Conservation (phyloP, 2,329 filamentous ascomycete genomes). For the Hypoxylon sp. region DNA sequence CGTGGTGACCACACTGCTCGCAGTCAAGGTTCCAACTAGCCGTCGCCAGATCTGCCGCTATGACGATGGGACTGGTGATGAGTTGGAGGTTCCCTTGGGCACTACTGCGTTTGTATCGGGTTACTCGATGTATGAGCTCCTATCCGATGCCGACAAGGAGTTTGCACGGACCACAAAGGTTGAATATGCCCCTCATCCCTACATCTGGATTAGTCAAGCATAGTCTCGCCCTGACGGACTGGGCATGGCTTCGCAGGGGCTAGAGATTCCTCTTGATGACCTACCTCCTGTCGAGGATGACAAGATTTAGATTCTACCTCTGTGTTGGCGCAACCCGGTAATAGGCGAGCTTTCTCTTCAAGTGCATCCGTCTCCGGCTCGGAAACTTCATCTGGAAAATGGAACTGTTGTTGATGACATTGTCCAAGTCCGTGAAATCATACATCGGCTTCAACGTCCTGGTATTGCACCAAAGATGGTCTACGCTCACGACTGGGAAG, state of each 20-base stretch:
- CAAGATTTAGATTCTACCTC: slow-evolving; percentile 80
- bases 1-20: slow-evolving; percentile 79
- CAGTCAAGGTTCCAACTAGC: slow-evolving; percentile 78
- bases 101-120: slow-evolving; percentile 83
- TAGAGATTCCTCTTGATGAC: slow-evolving; percentile 71
- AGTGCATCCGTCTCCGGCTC: slow-evolving; percentile 79
- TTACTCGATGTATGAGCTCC: slow-evolving; percentile 77
- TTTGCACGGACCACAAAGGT: slow-evolving; percentile 77
- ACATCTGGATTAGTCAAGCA: slow-evolving; percentile 83
- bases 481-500: slow-evolving; percentile 82
- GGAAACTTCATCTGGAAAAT: slow-evolving; percentile 76
- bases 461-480: slow-evolving; percentile 78
- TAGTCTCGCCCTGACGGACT: slow-evolving; percentile 77
- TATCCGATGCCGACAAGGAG: slow-evolving; percentile 75
- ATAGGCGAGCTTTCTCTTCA: slow-evolving; percentile 79
- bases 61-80: slow-evolving; percentile 78
- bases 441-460: slow-evolving; percentile 78
- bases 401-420: slow-evolving; percentile 80
- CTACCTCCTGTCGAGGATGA: slow-evolving; percentile 75
- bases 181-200: slow-evolving; percentile 84
- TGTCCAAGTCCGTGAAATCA: slow-evolving; percentile 74
- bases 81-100: slow-evolving; percentile 77
- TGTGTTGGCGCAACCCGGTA: slow-evolving; percentile 83
- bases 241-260: slow-evolving; percentile 76
- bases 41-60: slow-evolving; percentile 78